Evolutionary conservation across 306 rosid genomes (phyloP), one percentile per base, ranked within the genome.

Genomic region (Inga oerstediana): DNA sequence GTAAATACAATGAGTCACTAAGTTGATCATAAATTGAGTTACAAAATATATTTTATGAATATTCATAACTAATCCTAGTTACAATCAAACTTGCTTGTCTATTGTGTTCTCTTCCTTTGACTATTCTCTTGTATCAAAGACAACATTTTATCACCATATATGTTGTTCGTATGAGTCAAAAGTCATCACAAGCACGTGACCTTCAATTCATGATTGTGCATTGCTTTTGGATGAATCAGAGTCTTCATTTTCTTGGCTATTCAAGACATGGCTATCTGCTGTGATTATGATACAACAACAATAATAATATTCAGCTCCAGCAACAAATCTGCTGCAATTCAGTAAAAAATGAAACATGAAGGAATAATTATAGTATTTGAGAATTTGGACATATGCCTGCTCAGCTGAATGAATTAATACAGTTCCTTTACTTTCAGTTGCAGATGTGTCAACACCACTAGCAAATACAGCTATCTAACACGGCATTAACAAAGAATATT

Each of bases 381-480:
- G n/a, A 44, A 52, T 72, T 22, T 27, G 27, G n/a, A 45, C 19
- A 59, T 82, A 35, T 67, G 92, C 98, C 99, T 96, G 98, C 79
- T 93, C 93, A 0, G 98, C 99, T 46, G 87, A 65, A 83, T 96
- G 99, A 88, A 96, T 96, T 83, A 96, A 79, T 54, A 96, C 99
- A 32, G 99, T 95, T 82, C 98, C 99, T 85, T 95, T 95, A 51
- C 97, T 93, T 77, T 92, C 99, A 27, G 98, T 93, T 68, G 98
- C 97, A 87, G 98, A 81, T 27, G 99, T 93, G 85, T 96, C 99
- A 86, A 96, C 99, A 62, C 99, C 99, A 81, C 94, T 83, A 49
- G 44, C 98, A 91, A 96, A 93, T 34, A 96, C 98, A 77, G 96
- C 98, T 84, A 96, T 97, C 99, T 93, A 79, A 77, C 84, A 77